phyloP scores from a whole-genome alignment of 1,284 basidiomycete genomes.

The Tilletia indica region DNA sequence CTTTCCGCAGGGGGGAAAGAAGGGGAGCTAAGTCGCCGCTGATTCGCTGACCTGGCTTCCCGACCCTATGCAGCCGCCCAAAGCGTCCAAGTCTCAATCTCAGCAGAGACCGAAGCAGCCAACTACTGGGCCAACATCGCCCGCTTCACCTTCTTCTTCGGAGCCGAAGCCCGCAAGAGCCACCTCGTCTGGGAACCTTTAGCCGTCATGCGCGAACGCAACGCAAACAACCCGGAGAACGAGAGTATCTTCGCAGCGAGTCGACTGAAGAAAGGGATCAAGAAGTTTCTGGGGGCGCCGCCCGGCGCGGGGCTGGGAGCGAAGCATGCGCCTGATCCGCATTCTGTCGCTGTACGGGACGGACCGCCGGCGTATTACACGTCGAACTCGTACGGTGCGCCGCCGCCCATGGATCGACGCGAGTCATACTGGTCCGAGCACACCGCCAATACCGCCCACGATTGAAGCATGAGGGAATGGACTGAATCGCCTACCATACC shows the following conservation, averaged over 20 bases:
- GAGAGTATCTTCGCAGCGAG: background rate
- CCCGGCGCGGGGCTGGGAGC: slow-evolving; percentile 1
- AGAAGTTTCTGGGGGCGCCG: slow-evolving; percentile 2
- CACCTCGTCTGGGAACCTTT: slow-evolving; percentile 15
- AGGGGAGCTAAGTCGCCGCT: background rate
- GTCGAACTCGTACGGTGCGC: background rate
- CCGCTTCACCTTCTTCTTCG: slow-evolving; percentile 6
- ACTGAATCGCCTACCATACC: too few relatives aligned
- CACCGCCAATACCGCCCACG: too few relatives aligned
- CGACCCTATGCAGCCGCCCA: background rate
- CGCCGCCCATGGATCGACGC: background rate
- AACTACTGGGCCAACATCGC: slow-evolving; percentile 17
- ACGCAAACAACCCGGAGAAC: background rate
- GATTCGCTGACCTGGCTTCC: background rate
- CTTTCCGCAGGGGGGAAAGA: background rate
- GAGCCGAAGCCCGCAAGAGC: background rate
- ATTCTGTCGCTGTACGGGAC: background rate
- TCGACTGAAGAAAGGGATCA: background rate
- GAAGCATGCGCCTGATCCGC: background rate
- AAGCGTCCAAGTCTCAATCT: slow-evolving; percentile 9
- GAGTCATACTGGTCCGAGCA: slow-evolving; percentile 4
- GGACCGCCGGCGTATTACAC: background rate
- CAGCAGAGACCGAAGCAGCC: background rate
- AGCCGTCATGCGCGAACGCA: slow-evolving; percentile 1
- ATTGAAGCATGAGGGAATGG: background rate